phyloP scores from a whole-genome alignment of 495 filamentous ascomycete genomes.

The Trypethelium eluteriae region DNA sequence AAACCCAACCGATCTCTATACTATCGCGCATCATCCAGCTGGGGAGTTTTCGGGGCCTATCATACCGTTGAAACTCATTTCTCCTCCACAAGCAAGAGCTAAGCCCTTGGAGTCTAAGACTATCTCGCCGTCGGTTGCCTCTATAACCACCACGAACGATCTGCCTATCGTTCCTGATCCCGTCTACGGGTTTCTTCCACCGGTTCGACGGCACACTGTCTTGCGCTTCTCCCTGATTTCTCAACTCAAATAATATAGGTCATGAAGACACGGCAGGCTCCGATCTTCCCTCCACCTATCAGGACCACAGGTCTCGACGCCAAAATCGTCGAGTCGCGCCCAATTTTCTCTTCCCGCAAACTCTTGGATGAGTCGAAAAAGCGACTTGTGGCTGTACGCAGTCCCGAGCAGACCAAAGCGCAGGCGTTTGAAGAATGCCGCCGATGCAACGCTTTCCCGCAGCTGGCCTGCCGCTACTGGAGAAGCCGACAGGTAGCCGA shows the following conservation, averaged over 20 bases:
- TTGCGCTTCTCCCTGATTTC: not conserved
- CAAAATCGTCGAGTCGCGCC: not conserved
- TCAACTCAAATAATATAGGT: not conserved
- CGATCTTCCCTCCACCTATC: not conserved
- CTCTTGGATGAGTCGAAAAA: not conserved
- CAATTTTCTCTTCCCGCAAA: not conserved
- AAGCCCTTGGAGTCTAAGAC: not conserved
- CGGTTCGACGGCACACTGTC: not conserved
- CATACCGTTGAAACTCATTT: not conserved
- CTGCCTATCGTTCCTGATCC: not conserved
- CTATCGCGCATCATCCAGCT: not conserved
- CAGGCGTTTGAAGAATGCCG: constrained; percentile 1
- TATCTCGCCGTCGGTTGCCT: not conserved
- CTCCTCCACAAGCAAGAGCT: not conserved
- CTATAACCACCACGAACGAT: not conserved
- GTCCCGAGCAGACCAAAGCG: not conserved
- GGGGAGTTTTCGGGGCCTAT: not conserved
- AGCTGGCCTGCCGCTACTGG: not conserved
- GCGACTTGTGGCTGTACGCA: not conserved
- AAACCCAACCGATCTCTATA: not conserved
- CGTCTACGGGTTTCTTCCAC: not conserved
- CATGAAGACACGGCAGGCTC: not conserved
- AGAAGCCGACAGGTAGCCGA: not conserved
- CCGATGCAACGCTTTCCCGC: not conserved
- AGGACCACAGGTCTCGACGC: not conserved